phyloP scores from a whole-genome alignment of 1,284 basidiomycete genomes.

The Chalciporus piperatoides region DNA sequence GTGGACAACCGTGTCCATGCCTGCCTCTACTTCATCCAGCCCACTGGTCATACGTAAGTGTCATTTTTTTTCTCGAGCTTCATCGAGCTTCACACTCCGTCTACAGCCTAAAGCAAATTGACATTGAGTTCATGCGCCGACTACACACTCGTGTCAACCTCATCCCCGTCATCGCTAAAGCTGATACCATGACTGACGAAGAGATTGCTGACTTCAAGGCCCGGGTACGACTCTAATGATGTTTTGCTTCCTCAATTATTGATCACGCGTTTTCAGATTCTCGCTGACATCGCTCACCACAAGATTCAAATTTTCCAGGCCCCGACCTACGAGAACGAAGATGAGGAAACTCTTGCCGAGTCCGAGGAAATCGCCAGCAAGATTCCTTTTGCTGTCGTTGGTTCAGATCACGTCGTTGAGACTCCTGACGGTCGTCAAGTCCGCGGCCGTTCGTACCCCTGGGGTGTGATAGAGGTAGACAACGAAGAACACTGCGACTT shows the following conservation, averaged over 20 bases:
- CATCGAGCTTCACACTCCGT: constrained; percentile 8
- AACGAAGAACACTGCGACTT: constrained; percentile 98
- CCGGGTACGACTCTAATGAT: constrained; percentile 50
- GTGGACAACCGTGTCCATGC: constrained; percentile 89
- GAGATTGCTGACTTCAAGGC: constrained; percentile 91
- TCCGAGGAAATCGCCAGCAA: constrained; percentile 95
- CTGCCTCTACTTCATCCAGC: constrained; percentile 97
- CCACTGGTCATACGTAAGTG: constrained; percentile 92
- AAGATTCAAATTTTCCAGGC: constrained; percentile 96
- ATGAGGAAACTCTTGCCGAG: constrained; percentile 94
- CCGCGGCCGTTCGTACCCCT: constrained; percentile 90
- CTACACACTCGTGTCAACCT: constrained; percentile 96
- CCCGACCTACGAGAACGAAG: constrained; percentile 93
- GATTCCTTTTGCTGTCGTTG: constrained; percentile 96
- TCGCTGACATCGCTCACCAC: constrained; percentile 88
- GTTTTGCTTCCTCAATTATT: neutral
- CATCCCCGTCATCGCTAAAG: constrained; percentile 95
- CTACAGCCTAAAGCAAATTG: constrained; percentile 86
- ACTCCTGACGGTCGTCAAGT: constrained; percentile 86
- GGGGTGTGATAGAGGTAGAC: constrained; percentile 97
- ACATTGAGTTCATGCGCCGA: constrained; percentile 96
- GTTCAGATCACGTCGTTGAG: constrained; percentile 78
- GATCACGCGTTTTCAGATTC: constrained; percentile 52
- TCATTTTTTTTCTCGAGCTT: constrained; percentile 1
- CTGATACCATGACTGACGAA: constrained; percentile 95